Percentiles rank a stretch among this genome's conserved stretches.
Evolutionary conservation across 2,329 filamentous ascomycete species (phyloP).

Genomic region (Saccharata proteae): DNA sequence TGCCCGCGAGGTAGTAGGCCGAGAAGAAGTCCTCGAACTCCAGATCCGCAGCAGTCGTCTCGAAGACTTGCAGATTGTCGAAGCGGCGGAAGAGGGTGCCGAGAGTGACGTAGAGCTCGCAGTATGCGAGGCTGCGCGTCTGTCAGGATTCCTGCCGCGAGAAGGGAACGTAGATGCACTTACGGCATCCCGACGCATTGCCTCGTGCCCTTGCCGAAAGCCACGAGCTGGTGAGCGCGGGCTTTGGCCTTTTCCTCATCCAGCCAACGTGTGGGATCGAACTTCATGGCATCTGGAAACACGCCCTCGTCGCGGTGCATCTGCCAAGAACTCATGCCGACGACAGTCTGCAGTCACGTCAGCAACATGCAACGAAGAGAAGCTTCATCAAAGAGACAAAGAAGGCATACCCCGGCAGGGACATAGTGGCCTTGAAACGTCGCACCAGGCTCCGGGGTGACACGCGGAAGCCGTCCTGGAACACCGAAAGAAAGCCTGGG

Average conservation of each 20-base stretch:
- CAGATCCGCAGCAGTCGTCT: conserved; percentile 14
- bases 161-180: conserved; percentile 11
- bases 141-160: neutral
- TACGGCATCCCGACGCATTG: conserved; percentile 22
- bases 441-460: conserved; percentile 19
- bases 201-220: conserved; percentile 24
- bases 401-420: conserved; percentile 16
- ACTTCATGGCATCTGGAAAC: conserved; percentile 22
- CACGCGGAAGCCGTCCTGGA: conserved; percentile 20
- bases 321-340: conserved; percentile 24
- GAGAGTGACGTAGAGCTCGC: conserved; percentile 23
- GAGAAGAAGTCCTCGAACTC: conserved; percentile 21
- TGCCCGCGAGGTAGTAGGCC: conserved; percentile 10
- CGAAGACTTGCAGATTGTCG: conserved; percentile 12
- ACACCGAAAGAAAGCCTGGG: conserved; percentile 22
- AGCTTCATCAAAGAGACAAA: neutral
- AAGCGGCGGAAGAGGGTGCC: conserved; percentile 20
- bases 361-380: neutral
- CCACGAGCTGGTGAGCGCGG: conserved; percentile 22
- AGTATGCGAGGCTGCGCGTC: conserved; percentile 19
- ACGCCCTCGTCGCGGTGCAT: conserved; percentile 21
- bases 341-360: conserved; percentile 9
- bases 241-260: conserved; percentile 11
- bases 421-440: conserved; percentile 21
- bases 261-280: conserved; percentile 26